These are phyloP conservation scores for Rhododendron ovatum DNA, from an alignment of 148 eudicot species.

Conservation along the genomic window DNA sequence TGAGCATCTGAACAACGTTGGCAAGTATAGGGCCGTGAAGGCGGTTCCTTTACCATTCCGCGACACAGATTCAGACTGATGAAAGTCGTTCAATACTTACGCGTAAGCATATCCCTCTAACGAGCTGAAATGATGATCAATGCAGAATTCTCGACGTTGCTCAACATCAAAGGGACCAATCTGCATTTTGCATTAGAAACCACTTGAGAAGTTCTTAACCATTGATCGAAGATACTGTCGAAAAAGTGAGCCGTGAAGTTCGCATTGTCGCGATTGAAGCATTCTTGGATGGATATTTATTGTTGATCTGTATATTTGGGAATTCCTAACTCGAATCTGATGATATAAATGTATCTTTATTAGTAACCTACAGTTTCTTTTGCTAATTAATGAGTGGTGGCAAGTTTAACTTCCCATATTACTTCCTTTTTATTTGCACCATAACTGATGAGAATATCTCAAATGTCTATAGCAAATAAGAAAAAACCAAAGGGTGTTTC, in stretches of 20 bases:
- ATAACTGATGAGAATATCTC: not conserved
- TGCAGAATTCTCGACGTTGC: not conserved
- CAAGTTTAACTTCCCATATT: not conserved
- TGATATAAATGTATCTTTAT: conserved; percentile 1
- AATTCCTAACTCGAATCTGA: not conserved
- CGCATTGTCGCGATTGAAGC: not conserved
- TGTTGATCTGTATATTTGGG: not conserved
- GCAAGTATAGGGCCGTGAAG: conserved; percentile 82
- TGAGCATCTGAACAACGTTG: conserved; percentile 86
- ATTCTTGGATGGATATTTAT: not conserved
- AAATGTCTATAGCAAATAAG: not conserved
- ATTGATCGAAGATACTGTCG: no score
- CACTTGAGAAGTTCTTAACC: not conserved
- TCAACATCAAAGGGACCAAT: not conserved
- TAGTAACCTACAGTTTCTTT: not conserved
- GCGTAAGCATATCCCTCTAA: not conserved
- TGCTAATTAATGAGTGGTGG: not conserved
- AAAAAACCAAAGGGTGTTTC: not conserved
- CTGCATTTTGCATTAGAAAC: not conserved
- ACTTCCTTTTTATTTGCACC: not conserved
- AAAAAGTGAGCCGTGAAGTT: not conserved
- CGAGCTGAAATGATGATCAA: not conserved
- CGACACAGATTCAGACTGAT: conserved; percentile 64
- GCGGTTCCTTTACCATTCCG: conserved; percentile 86
- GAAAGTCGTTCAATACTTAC: conserved; percentile 4